phyloP scores from a whole-genome alignment of 1,284 basidiomycete species.

The Pyrrhoderma noxium region DNA sequence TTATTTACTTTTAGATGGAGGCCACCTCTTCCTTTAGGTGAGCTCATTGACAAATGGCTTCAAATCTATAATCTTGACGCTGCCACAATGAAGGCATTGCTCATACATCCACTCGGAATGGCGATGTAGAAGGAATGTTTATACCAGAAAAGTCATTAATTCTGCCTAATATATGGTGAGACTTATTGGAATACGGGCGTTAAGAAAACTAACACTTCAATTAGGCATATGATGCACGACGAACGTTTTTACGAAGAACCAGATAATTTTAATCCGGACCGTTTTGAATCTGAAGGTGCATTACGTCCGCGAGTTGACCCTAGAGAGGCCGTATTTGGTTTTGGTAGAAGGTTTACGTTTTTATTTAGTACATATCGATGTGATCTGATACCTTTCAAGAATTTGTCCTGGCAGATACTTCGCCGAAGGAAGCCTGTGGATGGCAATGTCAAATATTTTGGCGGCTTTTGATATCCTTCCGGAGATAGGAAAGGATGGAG shows the following conservation, averaged over 20 bases:
- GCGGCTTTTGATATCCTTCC: constrained; percentile 14
- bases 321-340: constrained; percentile 12
- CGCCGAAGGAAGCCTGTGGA: constrained; percentile 18
- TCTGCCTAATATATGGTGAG: constrained; percentile 13
- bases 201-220: too few species aligned
- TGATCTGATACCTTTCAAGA: background rate
- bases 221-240: constrained; percentile 16
- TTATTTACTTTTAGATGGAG: background rate
- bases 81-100: constrained; percentile 13
- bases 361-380: background rate
- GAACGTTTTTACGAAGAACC: constrained; percentile 9
- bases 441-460: constrained; percentile 17
- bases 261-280: constrained; percentile 12
- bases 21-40: constrained; percentile 9
- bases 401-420: constrained; percentile 19
- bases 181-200: too few species aligned
- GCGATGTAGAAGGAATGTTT: constrained; percentile 10
- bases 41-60: too few species aligned
- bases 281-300: background rate
- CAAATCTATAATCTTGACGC: too few species aligned
- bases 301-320: constrained; percentile 4
- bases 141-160: constrained; percentile 15
- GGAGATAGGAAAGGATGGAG: constrained; percentile 5
- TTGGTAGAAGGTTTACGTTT: constrained; percentile 9
- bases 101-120: constrained; percentile 8